Base-by-base conservation (phyloP, 1,139 yeast species). In the Saccharomyces pastorianus region DNA sequence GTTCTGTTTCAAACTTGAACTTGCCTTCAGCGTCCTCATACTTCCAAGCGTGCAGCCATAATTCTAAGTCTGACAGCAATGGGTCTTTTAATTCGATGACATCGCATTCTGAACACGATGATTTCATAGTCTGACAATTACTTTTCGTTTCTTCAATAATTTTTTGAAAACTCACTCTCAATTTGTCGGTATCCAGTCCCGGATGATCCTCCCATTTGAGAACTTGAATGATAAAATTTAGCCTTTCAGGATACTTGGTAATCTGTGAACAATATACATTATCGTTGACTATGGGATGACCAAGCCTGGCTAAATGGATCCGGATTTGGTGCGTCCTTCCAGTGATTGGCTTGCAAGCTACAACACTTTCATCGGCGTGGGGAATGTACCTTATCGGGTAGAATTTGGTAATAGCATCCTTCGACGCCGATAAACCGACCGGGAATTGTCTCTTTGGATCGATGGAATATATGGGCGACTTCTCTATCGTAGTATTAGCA, bases 201-300 rank as follows among this genome's bases (percentile, higher is more conserved):
- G 68, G 65, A 0, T 74, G 72, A 17, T 38, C 42, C 0, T 95
- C 96, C 96, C 96, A 90, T 1, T 87, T 83, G 20, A 70, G 69
- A 25, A 78, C 77, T 55, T 84, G 84, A 1, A 84, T 75, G 23
- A 66, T 58, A 49, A 68, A 66, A 11, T 59, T 53, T 0, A 67
- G 52, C 27, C 69, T 60, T 27, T 51, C 41, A 2, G 65, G 65
- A 38, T 63, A 67, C 50, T 54, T 61, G 2, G 65, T 60, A 46
- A 52, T 58, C 7, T 52, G 54, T 1, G 72, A 68, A 49, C 75
- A 76, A 66, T 86, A 86, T n/a, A 83, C 67, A 7, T 77, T 78
- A 65, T 88, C 96, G 60, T 87, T 85, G 0, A 75, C 77, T 9
- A 88, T 88, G 0, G 96, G 93, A 59, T 67, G 73, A 0, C 89